Conservation (phyloP, 768 basidiomycete species). For the Paxillus rubicundulus region DNA sequence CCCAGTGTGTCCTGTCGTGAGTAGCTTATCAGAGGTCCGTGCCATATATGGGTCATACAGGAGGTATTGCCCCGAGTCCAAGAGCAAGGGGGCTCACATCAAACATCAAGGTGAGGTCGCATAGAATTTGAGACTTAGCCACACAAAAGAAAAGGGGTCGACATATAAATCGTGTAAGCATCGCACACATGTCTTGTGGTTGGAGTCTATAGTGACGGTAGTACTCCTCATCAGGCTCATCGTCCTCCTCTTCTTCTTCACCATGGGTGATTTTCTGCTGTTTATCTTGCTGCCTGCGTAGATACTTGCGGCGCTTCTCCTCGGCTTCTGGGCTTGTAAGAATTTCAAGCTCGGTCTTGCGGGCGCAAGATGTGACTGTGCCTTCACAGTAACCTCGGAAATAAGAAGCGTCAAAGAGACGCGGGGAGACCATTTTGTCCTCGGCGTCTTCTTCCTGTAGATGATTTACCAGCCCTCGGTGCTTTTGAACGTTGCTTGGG, state of each 20-base stretch:
- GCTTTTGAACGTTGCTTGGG: neutral
- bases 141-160: no score
- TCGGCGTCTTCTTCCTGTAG: constrained; percentile 23
- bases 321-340: constrained; percentile 19
- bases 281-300: constrained; percentile 5
- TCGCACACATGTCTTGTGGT: no score
- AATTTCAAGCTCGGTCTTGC: constrained; percentile 21
- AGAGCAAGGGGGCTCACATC: no score
- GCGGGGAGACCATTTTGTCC: constrained; percentile 18
- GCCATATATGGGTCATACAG: no score
- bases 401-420: constrained; percentile 19
- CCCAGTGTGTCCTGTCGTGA: no score
- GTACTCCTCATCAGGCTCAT: constrained; percentile 6
- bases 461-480: neutral
- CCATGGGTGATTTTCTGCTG: constrained; percentile 8
- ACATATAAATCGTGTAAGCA: no score
- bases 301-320: constrained; percentile 2
- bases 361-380: constrained; percentile 19
- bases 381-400: constrained; percentile 26
- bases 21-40: no score
- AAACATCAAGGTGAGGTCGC: no score
- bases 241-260: constrained; percentile 10
- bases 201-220: neutral
- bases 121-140: no score
- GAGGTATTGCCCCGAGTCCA: no score